Percentiles rank a stretch among this genome's conserved stretches.
Conservation (phyloP, 257 asterid species). For the Plantago elongata region DNA sequence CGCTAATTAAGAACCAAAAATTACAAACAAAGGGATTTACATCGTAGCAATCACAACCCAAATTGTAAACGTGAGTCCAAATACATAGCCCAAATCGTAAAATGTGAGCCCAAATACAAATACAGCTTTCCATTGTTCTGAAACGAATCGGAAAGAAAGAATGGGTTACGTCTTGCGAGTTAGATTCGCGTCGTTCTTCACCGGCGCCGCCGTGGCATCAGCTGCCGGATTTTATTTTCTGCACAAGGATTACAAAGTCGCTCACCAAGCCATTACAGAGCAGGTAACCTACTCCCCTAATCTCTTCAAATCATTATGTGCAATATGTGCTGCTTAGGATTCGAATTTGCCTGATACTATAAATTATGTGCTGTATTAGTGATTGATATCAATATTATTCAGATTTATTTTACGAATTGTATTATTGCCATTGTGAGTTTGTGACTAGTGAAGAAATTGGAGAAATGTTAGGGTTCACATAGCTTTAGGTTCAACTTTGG, state of each 20-base stretch:
- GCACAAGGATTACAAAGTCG: slow-evolving; percentile 65
- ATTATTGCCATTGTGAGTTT: too few relatives aligned
- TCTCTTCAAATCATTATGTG: not conserved
- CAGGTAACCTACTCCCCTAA: slow-evolving; percentile 37
- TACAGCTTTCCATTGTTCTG: not conserved
- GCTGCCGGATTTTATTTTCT: slow-evolving; percentile 67
- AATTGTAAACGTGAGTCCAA: too few relatives aligned
- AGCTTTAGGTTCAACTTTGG: too few relatives aligned
- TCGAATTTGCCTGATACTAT: not conserved
- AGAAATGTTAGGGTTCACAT: too few relatives aligned
- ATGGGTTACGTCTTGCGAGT: slow-evolving; percentile 89
- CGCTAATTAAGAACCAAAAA: too few relatives aligned
- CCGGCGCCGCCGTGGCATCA: slow-evolving; percentile 86
- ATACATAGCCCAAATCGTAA: too few relatives aligned
- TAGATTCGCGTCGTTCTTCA: slow-evolving; percentile 78
- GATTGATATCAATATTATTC: too few relatives aligned
- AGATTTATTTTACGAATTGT: too few relatives aligned
- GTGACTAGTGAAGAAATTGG: too few relatives aligned
- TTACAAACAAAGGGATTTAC: too few relatives aligned
- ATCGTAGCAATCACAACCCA: too few relatives aligned
- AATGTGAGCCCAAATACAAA: not conserved
- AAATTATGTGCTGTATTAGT: too few relatives aligned
- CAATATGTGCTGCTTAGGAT: not conserved
- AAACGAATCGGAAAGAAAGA: not conserved
- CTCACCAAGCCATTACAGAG: slow-evolving; percentile 54